phyloP scores from a whole-genome alignment of 345 rosid genomes.

The Bretschneidera sinensis region DNA sequence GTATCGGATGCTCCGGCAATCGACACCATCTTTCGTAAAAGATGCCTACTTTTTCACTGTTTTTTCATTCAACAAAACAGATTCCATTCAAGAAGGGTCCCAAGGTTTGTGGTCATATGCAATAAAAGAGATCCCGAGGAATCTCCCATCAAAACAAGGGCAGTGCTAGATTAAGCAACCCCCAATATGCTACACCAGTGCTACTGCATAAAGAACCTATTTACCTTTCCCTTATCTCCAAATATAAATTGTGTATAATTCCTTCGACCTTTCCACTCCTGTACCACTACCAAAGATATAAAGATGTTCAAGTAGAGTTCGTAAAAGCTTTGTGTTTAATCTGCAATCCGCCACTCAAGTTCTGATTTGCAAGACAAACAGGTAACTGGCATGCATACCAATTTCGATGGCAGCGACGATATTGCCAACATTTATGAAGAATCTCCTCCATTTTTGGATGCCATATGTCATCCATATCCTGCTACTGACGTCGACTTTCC shows the following conservation, averaged over 20 bases:
- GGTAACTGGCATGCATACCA: no score
- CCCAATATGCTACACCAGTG: no score
- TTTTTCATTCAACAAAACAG: background rate
- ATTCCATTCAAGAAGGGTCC: constrained; percentile 8
- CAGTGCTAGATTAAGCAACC: constrained; percentile 6
- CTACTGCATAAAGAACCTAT: no score
- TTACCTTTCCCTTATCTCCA: no score
- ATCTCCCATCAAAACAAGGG: constrained; percentile 8
- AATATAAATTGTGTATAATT: no score
- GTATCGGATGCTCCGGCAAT: constrained; percentile 12
- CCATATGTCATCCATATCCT: constrained; percentile 4
- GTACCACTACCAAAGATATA: no score
- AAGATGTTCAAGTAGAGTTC: no score
- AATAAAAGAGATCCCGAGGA: constrained; percentile 1
- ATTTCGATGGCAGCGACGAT: background rate
- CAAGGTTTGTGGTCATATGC: background rate
- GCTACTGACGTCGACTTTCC: background rate
- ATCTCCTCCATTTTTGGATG: constrained; percentile 1
- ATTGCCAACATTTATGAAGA: constrained; percentile 3
- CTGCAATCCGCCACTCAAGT: constrained; percentile 12
- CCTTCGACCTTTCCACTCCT: no score
- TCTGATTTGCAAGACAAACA: constrained; percentile 9
- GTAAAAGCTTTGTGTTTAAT: no score
- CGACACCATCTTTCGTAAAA: background rate
- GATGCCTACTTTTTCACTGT: constrained; percentile 5